Base-by-base conservation (phyloP, 352 stramenopile species). In the Nothophytophthora sp. region DNA sequence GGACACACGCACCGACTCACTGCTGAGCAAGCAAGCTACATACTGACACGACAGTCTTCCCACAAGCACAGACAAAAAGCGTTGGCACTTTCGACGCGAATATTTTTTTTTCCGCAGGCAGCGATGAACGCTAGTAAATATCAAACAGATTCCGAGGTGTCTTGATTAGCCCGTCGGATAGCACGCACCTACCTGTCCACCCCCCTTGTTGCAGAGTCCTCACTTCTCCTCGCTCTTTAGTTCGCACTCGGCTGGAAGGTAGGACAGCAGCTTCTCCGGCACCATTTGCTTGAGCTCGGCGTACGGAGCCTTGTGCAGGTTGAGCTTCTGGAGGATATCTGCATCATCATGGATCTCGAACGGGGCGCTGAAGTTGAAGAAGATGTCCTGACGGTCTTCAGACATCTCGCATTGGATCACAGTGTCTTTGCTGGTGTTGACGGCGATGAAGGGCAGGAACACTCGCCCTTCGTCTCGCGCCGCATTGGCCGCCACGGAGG, bases 341-440 rank as follows among this genome's bases (percentile, higher is more conserved):
- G 96, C 98, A 69, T 98, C 96, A 74, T 98, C 95, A 62, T 98
- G 97, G 69, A 99, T 98, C 72, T 99, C 95, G 71, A 98, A 99
- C 29, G 94, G 90, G 35, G 86, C 83, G 60, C 76, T 96, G 64
- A 99, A 99, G 63, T 98, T 97, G 77, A 98, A 98, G 60, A 97
- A 98, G 28, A 98, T 97, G 60, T 98, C 88, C 27, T 96, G 91
- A 1, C 90, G 84, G 57, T 98, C 91, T 60, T 96, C 86, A 10
- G 83, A 95, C 94, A 99, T 98, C 55, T 99, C 95, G 59, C 95
- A 98, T 64, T 98, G 92, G 63, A 98, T 98, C 9, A 98, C 83
- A 1, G 95, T 97, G 50, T 94, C 85, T 32, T 95, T 92, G 72
- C 83, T 82, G 3, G 95, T 98, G 67, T 97, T 98, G 18, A 99